Conservation (phyloP, 2,329 filamentous ascomycete genomes). For the Aspergillus quadrilineatus region DNA sequence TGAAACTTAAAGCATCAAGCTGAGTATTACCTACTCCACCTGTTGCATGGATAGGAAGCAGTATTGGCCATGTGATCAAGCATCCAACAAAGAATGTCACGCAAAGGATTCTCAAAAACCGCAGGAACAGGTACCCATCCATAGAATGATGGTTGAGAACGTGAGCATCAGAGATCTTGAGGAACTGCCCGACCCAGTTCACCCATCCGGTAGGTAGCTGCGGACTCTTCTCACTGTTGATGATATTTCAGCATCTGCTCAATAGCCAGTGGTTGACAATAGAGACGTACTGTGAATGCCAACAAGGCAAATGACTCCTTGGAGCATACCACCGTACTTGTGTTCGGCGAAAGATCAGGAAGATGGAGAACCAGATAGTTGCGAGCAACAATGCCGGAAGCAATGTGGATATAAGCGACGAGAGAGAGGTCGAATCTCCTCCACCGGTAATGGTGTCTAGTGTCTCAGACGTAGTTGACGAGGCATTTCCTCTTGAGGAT, state of each 20-base stretch:
- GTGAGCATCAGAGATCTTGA: slow-evolving; percentile 66
- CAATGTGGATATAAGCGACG: slow-evolving; percentile 50
- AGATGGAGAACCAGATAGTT: slow-evolving; percentile 44
- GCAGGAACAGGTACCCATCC: slow-evolving; percentile 87
- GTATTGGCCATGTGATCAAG: slow-evolving; percentile 79
- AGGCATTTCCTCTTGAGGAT: slow-evolving; percentile 41
- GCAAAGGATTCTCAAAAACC: slow-evolving; percentile 76
- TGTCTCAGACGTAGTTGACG: slow-evolving; percentile 34
- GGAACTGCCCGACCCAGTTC: slow-evolving; percentile 56
- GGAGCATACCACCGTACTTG: slow-evolving; percentile 49
- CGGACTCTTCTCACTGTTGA: slow-evolving; percentile 48
- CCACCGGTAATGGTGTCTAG: slow-evolving; percentile 31
- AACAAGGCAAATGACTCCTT: slow-evolving; percentile 42
- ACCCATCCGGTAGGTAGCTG: slow-evolving; percentile 48
- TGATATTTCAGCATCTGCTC: background rate
- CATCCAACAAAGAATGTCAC: slow-evolving; percentile 79
- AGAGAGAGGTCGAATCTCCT: slow-evolving; percentile 50
- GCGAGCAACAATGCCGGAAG: slow-evolving; percentile 48
- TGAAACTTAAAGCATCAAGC: slow-evolving; percentile 76
- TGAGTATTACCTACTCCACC: slow-evolving; percentile 67
- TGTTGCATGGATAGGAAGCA: slow-evolving; percentile 84
- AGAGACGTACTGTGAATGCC: slow-evolving; percentile 40
- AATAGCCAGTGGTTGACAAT: background rate
- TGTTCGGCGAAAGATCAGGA: slow-evolving; percentile 48
- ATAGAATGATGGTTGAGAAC: slow-evolving; percentile 88